Percentiles rank a stretch among this genome's conserved stretches.
These are phyloP conservation scores for Phytophthora pistaciae DNA, from an alignment of 352 stramenopile genomes.

Conservation along the genomic window DNA sequence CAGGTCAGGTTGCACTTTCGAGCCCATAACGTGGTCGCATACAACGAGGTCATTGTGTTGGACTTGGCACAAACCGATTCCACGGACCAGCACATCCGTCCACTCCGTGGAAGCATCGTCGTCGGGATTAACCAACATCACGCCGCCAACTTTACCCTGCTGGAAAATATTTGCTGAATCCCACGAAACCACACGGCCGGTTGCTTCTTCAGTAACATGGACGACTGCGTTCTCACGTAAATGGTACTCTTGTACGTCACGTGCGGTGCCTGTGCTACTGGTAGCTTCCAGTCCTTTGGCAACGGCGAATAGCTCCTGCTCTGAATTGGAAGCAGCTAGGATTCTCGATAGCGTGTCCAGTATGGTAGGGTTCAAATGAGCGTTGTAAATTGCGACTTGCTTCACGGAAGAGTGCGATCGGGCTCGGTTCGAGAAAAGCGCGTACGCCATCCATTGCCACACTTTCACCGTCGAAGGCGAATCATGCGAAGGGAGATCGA, in stretches of 20 bases:
- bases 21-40: not conserved
- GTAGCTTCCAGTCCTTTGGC: not conserved
- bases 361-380: not conserved
- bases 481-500: not conserved
- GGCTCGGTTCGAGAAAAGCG: not conserved
- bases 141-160: not conserved
- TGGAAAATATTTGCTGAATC: not conserved
- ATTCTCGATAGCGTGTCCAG: not conserved
- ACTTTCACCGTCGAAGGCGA: not conserved
- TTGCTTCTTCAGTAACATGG: not conserved
- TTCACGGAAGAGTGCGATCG: not conserved
- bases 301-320: not conserved
- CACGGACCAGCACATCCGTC: not conserved
- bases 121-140: not conserved
- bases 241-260: not conserved
- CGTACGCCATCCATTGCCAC: not conserved
- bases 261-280: too few relatives aligned
- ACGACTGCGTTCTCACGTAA: not conserved
- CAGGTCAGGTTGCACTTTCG: not conserved
- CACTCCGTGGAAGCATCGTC: not conserved
- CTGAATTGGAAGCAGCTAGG: not conserved
- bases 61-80: not conserved
- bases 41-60: not conserved
- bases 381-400: not conserved
- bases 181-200: not conserved